A percentile compares a stretch with the other conserved stretches of the same genome.
Evolutionary conservation across 257 asterid genomes (phyloP).

Genomic region (Scutellaria galericulata): DNA sequence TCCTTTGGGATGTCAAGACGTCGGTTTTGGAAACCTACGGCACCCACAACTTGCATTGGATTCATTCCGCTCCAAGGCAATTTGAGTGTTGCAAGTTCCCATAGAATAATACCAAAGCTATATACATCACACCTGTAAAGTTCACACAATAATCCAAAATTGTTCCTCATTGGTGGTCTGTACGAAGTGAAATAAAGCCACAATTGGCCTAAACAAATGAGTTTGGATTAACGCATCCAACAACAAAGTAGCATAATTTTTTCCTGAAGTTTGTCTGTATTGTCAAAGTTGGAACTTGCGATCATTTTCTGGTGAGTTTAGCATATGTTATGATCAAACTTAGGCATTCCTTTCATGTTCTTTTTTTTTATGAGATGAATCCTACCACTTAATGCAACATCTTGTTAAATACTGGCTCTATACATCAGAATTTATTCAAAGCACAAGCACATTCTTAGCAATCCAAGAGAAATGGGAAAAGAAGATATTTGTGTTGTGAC

Average conservation of each 20-base stretch:
- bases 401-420: background rate
- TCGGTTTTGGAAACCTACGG: conserved; percentile 96
- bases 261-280: conserved; percentile 6
- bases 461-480: too few species aligned
- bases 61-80: conserved; percentile 99
- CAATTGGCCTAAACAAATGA: background rate
- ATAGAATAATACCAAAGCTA: conserved; percentile 94
- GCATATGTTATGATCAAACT: conserved; percentile 11
- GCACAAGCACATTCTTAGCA: conserved; percentile 2
- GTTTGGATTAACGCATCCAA: background rate
- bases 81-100: conserved; percentile 96
- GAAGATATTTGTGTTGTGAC: background rate
- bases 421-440: background rate
- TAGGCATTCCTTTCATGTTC: conserved; percentile 3
- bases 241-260: background rate
- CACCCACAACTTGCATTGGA: conserved; percentile 99
- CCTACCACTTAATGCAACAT: background rate
- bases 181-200: conserved; percentile 15
- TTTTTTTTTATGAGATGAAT: background rate
- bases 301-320: conserved; percentile 13
- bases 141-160: conserved; percentile 18
- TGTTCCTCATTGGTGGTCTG: background rate
- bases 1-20: conserved; percentile 98
- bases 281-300: conserved; percentile 4
- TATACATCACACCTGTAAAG: conserved; percentile 89